phyloP scores from a whole-genome alignment of 495 filamentous ascomycete genomes.

The Cenococcum geophilum region DNA sequence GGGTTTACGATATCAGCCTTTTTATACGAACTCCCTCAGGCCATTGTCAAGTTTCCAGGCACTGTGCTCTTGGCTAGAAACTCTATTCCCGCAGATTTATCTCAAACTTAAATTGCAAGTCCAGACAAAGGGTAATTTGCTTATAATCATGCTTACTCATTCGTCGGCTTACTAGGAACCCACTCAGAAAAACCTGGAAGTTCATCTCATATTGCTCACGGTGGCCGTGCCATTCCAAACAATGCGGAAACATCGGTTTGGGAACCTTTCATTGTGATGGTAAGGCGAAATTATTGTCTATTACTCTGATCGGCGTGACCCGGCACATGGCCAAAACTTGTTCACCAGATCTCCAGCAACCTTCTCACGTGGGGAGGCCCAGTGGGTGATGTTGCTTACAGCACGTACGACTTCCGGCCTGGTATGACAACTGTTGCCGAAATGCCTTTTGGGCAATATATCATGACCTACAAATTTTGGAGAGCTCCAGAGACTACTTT shows the following conservation, averaged over 20 bases:
- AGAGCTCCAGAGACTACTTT: conserved; percentile 47
- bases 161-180: too few species aligned
- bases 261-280: conserved; percentile 61
- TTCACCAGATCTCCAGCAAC: conserved; percentile 54
- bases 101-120: conserved; percentile 55
- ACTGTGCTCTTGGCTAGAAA: conserved; percentile 59
- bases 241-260: conserved; percentile 63
- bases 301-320: conserved; percentile 66
- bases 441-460: conserved; percentile 55
- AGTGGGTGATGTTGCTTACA: conserved; percentile 56
- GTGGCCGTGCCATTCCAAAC: conserved; percentile 53
- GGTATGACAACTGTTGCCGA: conserved; percentile 60
- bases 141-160: neutral
- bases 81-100: conserved; percentile 57
- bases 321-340: conserved; percentile 56
- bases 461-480: conserved; percentile 59
- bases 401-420: conserved; percentile 55
- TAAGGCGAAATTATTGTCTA: conserved; percentile 55
- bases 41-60: conserved; percentile 52
- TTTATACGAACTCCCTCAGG: conserved; percentile 55
- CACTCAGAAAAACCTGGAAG: conserved; percentile 46
- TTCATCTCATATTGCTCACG: conserved; percentile 61
- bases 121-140: conserved; percentile 45
- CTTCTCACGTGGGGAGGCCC: conserved; percentile 51
- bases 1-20: conserved; percentile 63